Percentiles rank a stretch among this genome's conserved stretches.
Evolutionary conservation across 2,329 filamentous ascomycete species (phyloP).

Genomic region (Sporothrix dimorphospora): DNA sequence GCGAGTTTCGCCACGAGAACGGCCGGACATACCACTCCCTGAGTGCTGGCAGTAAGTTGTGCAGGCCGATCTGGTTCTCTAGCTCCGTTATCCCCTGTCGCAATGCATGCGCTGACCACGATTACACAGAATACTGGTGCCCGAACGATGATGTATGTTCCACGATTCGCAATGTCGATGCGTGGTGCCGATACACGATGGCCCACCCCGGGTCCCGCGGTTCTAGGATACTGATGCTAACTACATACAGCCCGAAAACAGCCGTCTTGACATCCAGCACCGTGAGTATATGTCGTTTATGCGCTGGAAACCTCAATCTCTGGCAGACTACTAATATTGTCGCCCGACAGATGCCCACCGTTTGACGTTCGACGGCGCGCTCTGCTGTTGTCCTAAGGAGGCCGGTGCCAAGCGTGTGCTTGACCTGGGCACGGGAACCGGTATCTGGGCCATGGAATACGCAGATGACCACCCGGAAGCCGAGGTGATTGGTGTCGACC

Average conservation of each 20-base stretch:
- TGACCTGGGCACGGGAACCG: constrained; percentile 35
- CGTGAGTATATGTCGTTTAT: constrained; percentile 1
- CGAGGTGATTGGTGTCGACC: constrained; percentile 34
- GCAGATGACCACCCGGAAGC: constrained; percentile 35
- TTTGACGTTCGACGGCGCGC: constrained; percentile 29
- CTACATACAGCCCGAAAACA: constrained; percentile 27
- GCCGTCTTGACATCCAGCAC: constrained; percentile 31
- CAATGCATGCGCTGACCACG: neutral
- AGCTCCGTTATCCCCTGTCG: no score
- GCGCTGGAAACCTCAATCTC: no score
- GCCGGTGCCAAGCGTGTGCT: constrained; percentile 33
- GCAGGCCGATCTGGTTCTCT: neutral
- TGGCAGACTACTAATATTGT: neutral
- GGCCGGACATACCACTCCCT: constrained; percentile 32
- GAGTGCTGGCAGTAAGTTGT: constrained; percentile 30
- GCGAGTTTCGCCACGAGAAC: constrained; percentile 31
- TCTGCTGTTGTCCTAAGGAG: constrained; percentile 33
- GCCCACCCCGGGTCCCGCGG: no score
- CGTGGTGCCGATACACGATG: neutral
- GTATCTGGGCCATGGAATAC: constrained; percentile 36
- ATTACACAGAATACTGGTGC: constrained; percentile 30
- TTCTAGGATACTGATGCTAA: neutral
- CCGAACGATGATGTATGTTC: constrained; percentile 31
- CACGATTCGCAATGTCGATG: neutral
- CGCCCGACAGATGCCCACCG: constrained; percentile 28